phyloP scores from a whole-genome alignment of 2,329 filamentous ascomycete genomes.

The Trichoderma semiorbis region DNA sequence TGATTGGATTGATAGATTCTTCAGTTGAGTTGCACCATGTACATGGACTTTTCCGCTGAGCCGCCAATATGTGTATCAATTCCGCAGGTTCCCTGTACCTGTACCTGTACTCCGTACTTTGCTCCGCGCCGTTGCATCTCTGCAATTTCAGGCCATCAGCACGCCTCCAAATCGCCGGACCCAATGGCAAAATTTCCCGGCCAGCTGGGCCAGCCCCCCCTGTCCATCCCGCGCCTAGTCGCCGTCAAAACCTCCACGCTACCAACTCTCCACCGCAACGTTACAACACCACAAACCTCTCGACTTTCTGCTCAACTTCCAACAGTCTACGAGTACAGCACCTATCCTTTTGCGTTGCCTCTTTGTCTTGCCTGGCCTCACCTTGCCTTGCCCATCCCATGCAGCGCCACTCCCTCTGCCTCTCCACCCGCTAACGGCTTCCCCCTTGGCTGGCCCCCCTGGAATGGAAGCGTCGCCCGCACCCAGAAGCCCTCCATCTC shows the following conservation, averaged over 20 bases:
- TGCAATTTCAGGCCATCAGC: neutral
- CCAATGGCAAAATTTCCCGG: slow-evolving; percentile 19
- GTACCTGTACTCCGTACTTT: neutral
- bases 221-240: slow-evolving; percentile 9
- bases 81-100: neutral
- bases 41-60: too few species aligned
- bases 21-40: neutral
- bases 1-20: neutral
- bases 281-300: slow-evolving; percentile 20
- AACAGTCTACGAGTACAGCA: neutral
- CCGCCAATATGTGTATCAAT: neutral
- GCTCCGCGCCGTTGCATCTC: neutral
- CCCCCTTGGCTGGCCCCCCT: neutral
- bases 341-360: neutral
- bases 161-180: neutral
- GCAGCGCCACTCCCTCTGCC: slow-evolving; percentile 5
- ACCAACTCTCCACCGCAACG: slow-evolving; percentile 19
- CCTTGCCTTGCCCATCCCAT: neutral
- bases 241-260: slow-evolving; percentile 18
- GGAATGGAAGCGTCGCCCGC: neutral
- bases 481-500: neutral
- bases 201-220: slow-evolving; percentile 5
- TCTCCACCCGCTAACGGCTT: slow-evolving; percentile 5
- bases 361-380: neutral
- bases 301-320: neutral